phyloP scores from a whole-genome alignment of 768 basidiomycete genomes.

The Crassisporium funariophilum region DNA sequence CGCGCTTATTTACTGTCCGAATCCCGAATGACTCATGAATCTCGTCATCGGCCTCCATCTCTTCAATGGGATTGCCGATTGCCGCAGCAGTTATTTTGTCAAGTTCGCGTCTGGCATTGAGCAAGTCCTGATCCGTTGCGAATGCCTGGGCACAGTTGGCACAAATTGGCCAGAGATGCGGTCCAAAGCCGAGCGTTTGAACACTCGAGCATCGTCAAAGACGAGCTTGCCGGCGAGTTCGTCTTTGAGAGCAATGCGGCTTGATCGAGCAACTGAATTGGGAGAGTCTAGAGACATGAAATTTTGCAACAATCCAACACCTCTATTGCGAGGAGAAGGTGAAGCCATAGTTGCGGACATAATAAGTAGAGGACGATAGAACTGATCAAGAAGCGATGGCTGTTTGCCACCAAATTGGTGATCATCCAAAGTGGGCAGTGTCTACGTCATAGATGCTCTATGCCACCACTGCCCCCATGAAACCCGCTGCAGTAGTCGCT shows the following conservation, averaged over 20 bases:
- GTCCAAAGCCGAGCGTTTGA: constrained; percentile 7
- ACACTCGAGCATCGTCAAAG: constrained; percentile 10
- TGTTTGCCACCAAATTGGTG: too few species aligned
- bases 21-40: not conserved
- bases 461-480: too few species aligned
- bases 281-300: constrained; percentile 8
- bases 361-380: too few species aligned
- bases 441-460: too few species aligned
- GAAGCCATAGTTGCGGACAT: too few species aligned
- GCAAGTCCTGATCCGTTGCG: not conserved
- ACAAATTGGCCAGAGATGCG: constrained; percentile 3
- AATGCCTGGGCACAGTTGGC: constrained; percentile 2
- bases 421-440: too few species aligned
- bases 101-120: constrained; percentile 2
- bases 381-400: too few species aligned
- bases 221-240: constrained; percentile 12
- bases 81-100: constrained; percentile 8
- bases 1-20: constrained; percentile 1
- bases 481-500: too few species aligned
- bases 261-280: constrained; percentile 4
- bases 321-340: too few species aligned
- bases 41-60: constrained; percentile 7
- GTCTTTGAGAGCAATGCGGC: constrained; percentile 9
- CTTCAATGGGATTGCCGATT: constrained; percentile 5
- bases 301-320: constrained; percentile 5